Evolutionary conservation across 805 yeast species (phyloP).

Genomic region (Phaffomyces antillensis): DNA sequence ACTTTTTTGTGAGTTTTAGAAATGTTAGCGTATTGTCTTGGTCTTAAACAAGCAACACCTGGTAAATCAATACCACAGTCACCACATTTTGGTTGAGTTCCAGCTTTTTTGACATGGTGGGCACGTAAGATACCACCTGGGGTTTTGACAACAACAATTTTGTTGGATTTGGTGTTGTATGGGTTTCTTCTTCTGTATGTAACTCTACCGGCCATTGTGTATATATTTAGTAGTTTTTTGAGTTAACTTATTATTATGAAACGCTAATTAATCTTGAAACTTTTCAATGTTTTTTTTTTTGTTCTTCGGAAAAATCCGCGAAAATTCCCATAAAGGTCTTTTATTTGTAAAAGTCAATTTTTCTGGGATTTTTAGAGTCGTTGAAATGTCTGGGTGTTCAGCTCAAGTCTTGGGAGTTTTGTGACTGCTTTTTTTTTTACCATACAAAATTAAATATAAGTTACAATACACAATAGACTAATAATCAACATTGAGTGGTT

Average conservation of each 20-base stretch:
- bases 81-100: slow-evolving; percentile 79
- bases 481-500: background rate
- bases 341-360: background rate
- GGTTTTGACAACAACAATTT: slow-evolving; percentile 99
- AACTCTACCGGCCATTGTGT: slow-evolving; percentile 96
- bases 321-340: background rate
- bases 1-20: slow-evolving; percentile 97
- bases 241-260: background rate
- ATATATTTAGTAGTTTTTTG: background rate
- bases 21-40: slow-evolving; percentile 93
- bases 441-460: background rate
- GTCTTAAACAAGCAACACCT: slow-evolving; percentile 93
- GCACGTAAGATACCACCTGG: slow-evolving; percentile 99
- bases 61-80: slow-evolving; percentile 74
- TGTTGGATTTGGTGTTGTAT: slow-evolving; percentile 99
- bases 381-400: slow-evolving; percentile 1
- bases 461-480: background rate
- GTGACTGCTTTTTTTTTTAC: slow-evolving; percentile 12
- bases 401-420: background rate
- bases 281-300: background rate
- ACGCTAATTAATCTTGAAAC: background rate
- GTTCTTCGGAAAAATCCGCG: background rate
- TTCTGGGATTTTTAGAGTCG: too few relatives aligned
- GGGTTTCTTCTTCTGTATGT: slow-evolving; percentile 99
- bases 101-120: slow-evolving; percentile 90